Base-by-base conservation (phyloP, 2,329 filamentous ascomycete genomes). In the Stachybotrys chartarum region DNA sequence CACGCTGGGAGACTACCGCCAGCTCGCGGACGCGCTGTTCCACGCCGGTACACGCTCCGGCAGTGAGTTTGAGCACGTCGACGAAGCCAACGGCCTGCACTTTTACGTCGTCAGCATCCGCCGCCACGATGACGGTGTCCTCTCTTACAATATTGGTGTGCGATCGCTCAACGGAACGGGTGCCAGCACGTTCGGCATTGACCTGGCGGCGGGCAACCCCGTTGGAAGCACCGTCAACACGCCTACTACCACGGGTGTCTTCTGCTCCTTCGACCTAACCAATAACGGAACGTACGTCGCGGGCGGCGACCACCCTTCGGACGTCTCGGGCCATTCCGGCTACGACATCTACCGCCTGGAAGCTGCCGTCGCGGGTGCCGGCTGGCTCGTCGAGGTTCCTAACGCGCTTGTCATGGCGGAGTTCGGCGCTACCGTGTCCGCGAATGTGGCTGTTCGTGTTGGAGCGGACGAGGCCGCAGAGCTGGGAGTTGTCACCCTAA, bases 1-100 rank as follows among this genome's bases (percentile, higher is more conserved):
- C 59, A 78, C 75, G 4, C 65, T 80, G 35, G 79, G 78, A 17
- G 79, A 82, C 61, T 81, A 81, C 60, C 70, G 79, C 6, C 79
- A 82, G 59, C 65, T 82, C 0, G 72, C 75, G 1, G 78, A 82
- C 57, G 79, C 78, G 3, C 67, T 82, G 16, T 82, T 81, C 69
- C 78, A 82, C 59, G 78, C 77, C 0, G 79, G 79, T 11, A 79
- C 78, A 0, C 66, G 75, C 17, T 79, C 77, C 0, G 78, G 78
- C 6, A 79, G 76, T 32, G 60, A 78, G 61, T 80, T 67, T 54
- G 79, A 81, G 64, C 70, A 74, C 59, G 63, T 74, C 7, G 79
- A 82, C 58, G 64, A 69, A 59, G 64, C 71, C 3, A 82, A 81
- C 54, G 61, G 70, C 3, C 59, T 81, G 51, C 78, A 81, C 57